Base-by-base conservation (phyloP, 225 moss, liverwort and hornwort species). In the Marchantia polymorpha region DNA sequence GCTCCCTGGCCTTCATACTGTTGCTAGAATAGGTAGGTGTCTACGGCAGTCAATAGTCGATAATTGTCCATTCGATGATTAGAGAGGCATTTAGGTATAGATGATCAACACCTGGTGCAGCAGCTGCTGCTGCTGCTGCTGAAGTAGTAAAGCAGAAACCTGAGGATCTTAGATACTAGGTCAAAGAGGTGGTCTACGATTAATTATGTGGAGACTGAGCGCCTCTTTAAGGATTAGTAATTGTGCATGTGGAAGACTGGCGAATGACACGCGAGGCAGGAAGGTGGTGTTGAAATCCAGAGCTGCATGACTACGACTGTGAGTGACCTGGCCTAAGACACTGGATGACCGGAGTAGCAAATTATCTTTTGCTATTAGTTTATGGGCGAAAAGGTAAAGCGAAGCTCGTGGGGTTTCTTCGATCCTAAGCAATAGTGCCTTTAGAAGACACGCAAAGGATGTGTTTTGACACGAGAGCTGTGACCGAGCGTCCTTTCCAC, bases 401-500 rank as follows among this genome's bases (percentile, higher is more conserved):
- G 26, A 11, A 11, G 25, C 25, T 15, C 66, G 66, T 66, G 66
- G 26, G 29, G 25, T 66, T 66, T 22, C 66, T 66, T 26, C 27
- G 12, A 2, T 29, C 25, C 27, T 29, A 29, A 29, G 27, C 66
- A 66, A 29, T 26, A 29, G 10, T 22, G 26, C 27, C 66, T 66
- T 26, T 26, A 26, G 66, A 12, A 27, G 66, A 26, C 66, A 66
- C 66, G 66, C 66, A 66, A 66, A 66, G 66, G 66, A 66, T 30
- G 66, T 26, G 66, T 66, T 26, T 23, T 66, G 29, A 10, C 11
- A 26, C 26, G 2, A 9, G 63, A 63, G 26, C 66, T 26, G 66
- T 30, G 15, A 66, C 66, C 39, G 14, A 60, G 14, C 60, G 17
- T 60, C 60, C 16, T 60, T 60, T 60, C n/a, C 60, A 60, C 7